Percentiles rank a stretch among this genome's conserved stretches.
Evolutionary conservation across 805 yeast species (phyloP).

Genomic region (Brettanomyces nanus): DNA sequence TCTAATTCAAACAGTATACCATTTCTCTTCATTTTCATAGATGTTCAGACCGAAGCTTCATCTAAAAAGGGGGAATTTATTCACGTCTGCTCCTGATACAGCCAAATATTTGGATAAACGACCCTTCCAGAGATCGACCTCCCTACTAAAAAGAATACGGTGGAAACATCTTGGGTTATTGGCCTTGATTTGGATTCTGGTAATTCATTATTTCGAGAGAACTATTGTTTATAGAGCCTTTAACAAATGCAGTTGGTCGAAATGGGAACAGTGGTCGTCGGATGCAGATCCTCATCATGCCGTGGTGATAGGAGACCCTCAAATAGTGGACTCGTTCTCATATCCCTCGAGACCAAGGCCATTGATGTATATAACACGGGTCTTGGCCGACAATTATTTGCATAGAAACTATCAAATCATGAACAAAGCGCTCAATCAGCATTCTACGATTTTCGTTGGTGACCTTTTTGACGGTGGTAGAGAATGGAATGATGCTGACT

Average conservation of each 20-base stretch:
- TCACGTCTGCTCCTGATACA: not conserved
- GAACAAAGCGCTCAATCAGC: conserved; percentile 63
- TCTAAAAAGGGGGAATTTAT: not conserved
- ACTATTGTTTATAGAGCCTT: conserved; percentile 38
- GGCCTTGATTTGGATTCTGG: conserved; percentile 32
- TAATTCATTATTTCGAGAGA: conserved; percentile 49
- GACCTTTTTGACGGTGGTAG: conserved; percentile 95
- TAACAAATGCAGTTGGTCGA: conserved; percentile 48
- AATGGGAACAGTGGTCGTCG: conserved; percentile 54
- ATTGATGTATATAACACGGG: conserved; percentile 46
- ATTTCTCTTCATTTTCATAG: no score
- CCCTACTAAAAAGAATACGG: conserved; percentile 4
- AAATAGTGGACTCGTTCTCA: conserved; percentile 79
- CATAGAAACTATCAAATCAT: conserved; percentile 56
- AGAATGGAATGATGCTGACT: conserved; percentile 67
- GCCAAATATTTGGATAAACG: not conserved
- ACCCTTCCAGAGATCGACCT: not conserved
- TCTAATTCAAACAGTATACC: no score
- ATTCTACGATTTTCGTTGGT: conserved; percentile 73
- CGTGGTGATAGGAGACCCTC: conserved; percentile 82
- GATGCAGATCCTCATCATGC: conserved; percentile 19
- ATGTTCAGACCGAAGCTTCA: no score
- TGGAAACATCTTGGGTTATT: conserved; percentile 19
- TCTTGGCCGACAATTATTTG: conserved; percentile 70
- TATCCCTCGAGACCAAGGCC: conserved; percentile 57